These are phyloP conservation scores for Stentor roeselii DNA, from an alignment of 73 alveolate species.

Conservation along the genomic window DNA sequence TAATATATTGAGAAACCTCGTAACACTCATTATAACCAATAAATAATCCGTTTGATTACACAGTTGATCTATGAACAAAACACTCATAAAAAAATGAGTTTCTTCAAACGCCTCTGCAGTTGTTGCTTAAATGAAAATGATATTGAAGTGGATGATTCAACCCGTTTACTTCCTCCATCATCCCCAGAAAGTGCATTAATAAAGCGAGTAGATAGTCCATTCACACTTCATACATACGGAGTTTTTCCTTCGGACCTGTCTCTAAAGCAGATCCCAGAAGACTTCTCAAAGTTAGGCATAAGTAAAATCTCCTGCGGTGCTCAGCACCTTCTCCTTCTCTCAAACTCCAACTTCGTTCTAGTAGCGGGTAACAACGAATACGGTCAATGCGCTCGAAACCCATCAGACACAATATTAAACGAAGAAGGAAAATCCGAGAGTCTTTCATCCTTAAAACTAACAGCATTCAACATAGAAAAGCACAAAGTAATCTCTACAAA, in stretches of 20 bases:
- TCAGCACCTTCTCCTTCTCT: not conserved
- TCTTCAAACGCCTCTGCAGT: not conserved
- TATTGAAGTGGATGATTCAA: not conserved
- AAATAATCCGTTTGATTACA: too few species aligned
- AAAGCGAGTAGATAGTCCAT: not conserved
- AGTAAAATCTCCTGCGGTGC: slow-evolving; percentile 25
- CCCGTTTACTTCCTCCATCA: slow-evolving; percentile 5
- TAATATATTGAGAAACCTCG: not conserved
- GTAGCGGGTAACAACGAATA: slow-evolving; percentile 8
- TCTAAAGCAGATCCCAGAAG: slow-evolving; percentile 17
- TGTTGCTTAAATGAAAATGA: slow-evolving; percentile 5
- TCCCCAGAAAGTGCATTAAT: not conserved
- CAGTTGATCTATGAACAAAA: not conserved
- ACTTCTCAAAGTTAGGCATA: slow-evolving; percentile 5
- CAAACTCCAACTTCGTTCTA: not conserved
- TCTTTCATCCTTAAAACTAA: not conserved
- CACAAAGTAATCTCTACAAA: not conserved
- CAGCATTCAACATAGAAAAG: not conserved
- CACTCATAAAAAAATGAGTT: not conserved
- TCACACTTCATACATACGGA: not conserved
- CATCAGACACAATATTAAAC: not conserved
- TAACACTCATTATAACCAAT: not conserved
- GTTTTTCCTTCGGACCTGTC: not conserved
- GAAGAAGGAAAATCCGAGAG: not conserved
- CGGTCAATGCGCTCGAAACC: slow-evolving; percentile 20